phyloP scores from a whole-genome alignment of 2,329 filamentous ascomycete genomes.

The Phialophora macrospora region DNA sequence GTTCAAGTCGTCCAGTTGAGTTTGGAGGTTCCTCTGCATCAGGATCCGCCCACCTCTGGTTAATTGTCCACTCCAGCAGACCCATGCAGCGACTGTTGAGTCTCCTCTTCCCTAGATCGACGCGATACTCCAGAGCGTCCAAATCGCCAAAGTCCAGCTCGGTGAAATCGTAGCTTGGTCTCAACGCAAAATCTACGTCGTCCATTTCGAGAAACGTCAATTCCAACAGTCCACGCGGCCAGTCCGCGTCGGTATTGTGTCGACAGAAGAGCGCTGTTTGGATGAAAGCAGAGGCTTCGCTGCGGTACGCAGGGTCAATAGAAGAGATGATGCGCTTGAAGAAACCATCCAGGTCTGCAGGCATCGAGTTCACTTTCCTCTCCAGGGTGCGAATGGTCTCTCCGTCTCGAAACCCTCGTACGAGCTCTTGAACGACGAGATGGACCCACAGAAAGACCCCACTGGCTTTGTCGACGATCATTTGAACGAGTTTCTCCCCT shows the following conservation, averaged over 20 bases:
- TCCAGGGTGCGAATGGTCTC: conserved; percentile 11
- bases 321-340: conserved; percentile 26
- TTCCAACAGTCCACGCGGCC: not conserved
- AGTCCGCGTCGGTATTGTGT: no score
- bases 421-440: conserved; percentile 52
- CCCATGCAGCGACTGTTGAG: conserved; percentile 1
- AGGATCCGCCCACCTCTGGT: no score
- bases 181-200: not conserved
- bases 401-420: conserved; percentile 19
- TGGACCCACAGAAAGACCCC: conserved; percentile 56
- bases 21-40: no score
- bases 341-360: conserved; percentile 27
- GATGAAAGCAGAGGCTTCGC: conserved; percentile 23
- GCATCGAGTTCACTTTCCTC: conserved; percentile 15
- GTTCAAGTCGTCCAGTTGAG: not conserved
- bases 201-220: not conserved
- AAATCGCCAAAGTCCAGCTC: not conserved
- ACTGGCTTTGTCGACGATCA: conserved; percentile 45
- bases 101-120: not conserved
- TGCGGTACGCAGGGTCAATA: conserved; percentile 17
- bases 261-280: conserved; percentile 23
- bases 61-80: not conserved
- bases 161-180: not conserved
- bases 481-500: not conserved
- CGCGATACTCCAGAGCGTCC: not conserved